These are phyloP conservation scores for Phytophthora aleatoria DNA, from an alignment of 352 stramenopile species.

Conservation along the genomic window DNA sequence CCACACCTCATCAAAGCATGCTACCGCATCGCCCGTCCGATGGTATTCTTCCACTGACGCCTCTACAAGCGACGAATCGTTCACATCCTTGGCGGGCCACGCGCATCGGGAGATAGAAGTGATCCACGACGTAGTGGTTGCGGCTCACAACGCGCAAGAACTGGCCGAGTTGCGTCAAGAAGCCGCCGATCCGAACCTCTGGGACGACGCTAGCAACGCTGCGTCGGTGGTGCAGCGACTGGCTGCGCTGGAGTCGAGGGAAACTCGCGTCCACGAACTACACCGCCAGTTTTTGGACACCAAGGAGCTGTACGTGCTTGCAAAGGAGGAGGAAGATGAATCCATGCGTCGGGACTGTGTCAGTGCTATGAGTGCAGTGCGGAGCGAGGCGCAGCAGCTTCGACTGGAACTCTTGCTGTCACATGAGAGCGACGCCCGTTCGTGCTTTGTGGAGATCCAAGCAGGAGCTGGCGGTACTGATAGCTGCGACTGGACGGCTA, in stretches of 20 bases:
- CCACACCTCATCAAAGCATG: not conserved
- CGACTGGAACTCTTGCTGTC: slow-evolving; percentile 67
- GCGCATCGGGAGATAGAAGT: slow-evolving; percentile 46
- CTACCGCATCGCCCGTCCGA: not conserved
- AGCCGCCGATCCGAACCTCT: slow-evolving; percentile 54
- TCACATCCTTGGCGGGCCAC: slow-evolving; percentile 39
- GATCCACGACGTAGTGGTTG: slow-evolving; percentile 56
- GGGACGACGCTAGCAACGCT: slow-evolving; percentile 63
- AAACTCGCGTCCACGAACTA: slow-evolving; percentile 43
- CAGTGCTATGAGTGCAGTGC: slow-evolving; percentile 42
- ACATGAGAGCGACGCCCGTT: slow-evolving; percentile 55
- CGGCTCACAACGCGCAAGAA: slow-evolving; percentile 42
- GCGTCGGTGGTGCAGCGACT: slow-evolving; percentile 66
- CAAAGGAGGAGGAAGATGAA: slow-evolving; percentile 65
- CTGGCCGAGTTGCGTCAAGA: slow-evolving; percentile 49
- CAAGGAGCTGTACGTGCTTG: slow-evolving; percentile 63
- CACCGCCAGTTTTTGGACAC: slow-evolving; percentile 59
- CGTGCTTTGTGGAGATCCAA: slow-evolving; percentile 84
- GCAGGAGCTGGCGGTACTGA: slow-evolving; percentile 93
- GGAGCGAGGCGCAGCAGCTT: slow-evolving; percentile 52
- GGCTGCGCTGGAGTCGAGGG: slow-evolving; percentile 53
- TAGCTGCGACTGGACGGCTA: slow-evolving; percentile 95
- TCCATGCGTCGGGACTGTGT: slow-evolving; percentile 56
- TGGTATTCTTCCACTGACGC: slow-evolving; percentile 23
- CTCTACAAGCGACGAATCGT: slow-evolving; percentile 43